These are phyloP conservation scores for Psilocybe mexicana DNA, from an alignment of 1,284 basidiomycete genomes.

Conservation along the genomic window DNA sequence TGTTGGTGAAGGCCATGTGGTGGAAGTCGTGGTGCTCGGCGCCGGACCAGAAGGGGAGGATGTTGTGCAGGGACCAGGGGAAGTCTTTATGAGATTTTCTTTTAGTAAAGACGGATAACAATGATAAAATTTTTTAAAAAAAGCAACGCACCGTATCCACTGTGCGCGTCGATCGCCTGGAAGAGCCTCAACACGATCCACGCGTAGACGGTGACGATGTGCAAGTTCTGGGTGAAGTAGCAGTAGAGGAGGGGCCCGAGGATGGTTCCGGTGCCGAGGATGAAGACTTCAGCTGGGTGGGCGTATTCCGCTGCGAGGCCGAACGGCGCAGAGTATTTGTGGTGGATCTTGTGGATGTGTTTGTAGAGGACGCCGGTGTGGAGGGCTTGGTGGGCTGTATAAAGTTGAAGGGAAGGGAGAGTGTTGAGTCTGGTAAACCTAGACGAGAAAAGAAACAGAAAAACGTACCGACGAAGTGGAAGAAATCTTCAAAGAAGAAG, in stretches of 20 bases:
- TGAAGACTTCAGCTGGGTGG: conserved; percentile 92
- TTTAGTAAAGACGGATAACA: neutral
- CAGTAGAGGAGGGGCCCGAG: conserved; percentile 87
- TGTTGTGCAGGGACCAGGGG: conserved; percentile 96
- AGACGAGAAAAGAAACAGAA: too few relatives aligned
- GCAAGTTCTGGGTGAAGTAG: conserved; percentile 70
- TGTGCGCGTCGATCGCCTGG: conserved; percentile 98
- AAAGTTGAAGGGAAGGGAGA: conserved; percentile 8
- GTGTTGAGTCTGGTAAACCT: too few relatives aligned
- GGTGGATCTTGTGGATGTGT: conserved; percentile 97
- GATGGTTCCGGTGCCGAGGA: conserved; percentile 87
- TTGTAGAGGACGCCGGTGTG: conserved; percentile 94
- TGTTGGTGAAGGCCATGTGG: conserved; percentile 90
- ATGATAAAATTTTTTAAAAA: neutral
- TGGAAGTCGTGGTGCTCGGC: conserved; percentile 99
- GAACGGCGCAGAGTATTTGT: conserved; percentile 97
- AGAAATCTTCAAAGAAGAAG: conserved; percentile 96
- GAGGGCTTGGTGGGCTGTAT: conserved; percentile 82
- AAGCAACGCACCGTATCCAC: conserved; percentile 76
- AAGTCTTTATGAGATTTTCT: conserved; percentile 58
- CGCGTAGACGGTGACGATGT: conserved; percentile 91
- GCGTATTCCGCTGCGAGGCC: conserved; percentile 98
- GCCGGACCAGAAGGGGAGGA: conserved; percentile 97
- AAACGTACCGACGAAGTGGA: conserved; percentile 75
- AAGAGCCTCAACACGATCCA: conserved; percentile 95